Base-by-base conservation (phyloP, 768 basidiomycete species). In the Amanita pallidorosea region DNA sequence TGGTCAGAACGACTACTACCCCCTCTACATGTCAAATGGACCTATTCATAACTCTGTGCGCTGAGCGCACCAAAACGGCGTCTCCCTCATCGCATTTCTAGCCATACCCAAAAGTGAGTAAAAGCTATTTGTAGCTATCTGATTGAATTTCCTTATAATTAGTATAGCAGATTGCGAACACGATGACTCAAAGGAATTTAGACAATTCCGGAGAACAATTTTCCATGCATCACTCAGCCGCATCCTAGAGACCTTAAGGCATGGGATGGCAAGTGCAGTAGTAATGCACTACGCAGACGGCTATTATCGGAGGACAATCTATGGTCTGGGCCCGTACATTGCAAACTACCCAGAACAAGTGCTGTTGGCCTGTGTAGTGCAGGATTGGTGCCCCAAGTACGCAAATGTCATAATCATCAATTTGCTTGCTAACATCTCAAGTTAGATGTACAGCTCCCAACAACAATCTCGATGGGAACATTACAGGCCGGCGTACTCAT, bases 261-360 rank as follows among this genome's bases (percentile, higher is more conserved):
- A 15, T 3, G 46, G 33, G 20, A 47, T 47, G 46, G 1, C 1
- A 13, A 45, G 31, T 13, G 5, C 3, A 23, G 4, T 3, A 25
- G 25, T 25, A 25, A 25, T 47, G 2, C 34, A 15, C 20, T 47
- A 47, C 45, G 53, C 49, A 1, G 68, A 72, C 57, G 60, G 66
- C 0, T 58, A 67, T 45, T 68, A 52, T 45, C 55, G 52, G 1
- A 43, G 55, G 5, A 58, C 51, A 3, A 59, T 69, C 7, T 71
- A 63, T 55, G 60, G 59, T 1, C 49, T 73, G 5, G 66, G 64
- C 1, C 60, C 66, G 1, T 68, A 67, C 35, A 71, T 73, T 53
- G 67, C 67, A 0, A 65, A 73, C 49, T 71, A 73, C 44, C 70
- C 67, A 0, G 67, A 72, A 48, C 67, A 70, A 52, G 60, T 54